Base-by-base conservation (phyloP, 2,329 filamentous ascomycete genomes). In the Ophiostoma sp. region DNA sequence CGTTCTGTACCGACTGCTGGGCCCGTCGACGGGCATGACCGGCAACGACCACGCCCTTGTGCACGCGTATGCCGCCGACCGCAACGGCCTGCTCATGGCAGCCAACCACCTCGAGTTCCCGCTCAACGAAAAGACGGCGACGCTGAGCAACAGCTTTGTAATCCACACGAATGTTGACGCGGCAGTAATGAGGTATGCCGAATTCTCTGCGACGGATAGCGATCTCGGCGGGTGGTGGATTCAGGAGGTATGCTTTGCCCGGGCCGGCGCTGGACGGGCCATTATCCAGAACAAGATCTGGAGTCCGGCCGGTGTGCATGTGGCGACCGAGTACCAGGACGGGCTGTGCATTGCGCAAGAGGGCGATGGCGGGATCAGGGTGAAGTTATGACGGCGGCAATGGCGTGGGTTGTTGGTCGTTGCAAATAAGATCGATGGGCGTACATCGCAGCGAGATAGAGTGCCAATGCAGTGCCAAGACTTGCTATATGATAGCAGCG, bases 311-410 rank as follows among this genome's bases (percentile, higher is more conserved):
- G 84, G 85, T 2, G 78, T 81, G 31, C 85, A 86, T 73, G 81
- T 87, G 1, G 85, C 84, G 5, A 85, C 82, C 0, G 83, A 82
- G 65, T 86, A 84, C 71, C 85, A 87, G 73, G 85, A 87, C 72
- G 84, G 84, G 3, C 79, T 85, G 11, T 72, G 81, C 33, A 70
- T 77, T 41, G 79, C 78, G 7, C 70, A 72, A 48, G 75, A 74
- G 35, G 17, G 35, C n/a, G 71, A 74, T 36, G 60, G 23, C 31
- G 13, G 20, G 17, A 68, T 71, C 57, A 64, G 48, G 2, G 35
- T 69, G 0, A 71, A 71, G 70, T 3, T 71, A 36, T 71, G 41
- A 67, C 15, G 33, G 10, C 6, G 23, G 64, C 5, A n/a, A 31
- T 20, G 10, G 17, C 36, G 7, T 48, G 15, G 17, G 35, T 17